Evolutionary conservation across 2,329 filamentous ascomycete species (phyloP), one percentile per base, ranked within the genome.

Genomic region (Madurella mycetomatis): DNA sequence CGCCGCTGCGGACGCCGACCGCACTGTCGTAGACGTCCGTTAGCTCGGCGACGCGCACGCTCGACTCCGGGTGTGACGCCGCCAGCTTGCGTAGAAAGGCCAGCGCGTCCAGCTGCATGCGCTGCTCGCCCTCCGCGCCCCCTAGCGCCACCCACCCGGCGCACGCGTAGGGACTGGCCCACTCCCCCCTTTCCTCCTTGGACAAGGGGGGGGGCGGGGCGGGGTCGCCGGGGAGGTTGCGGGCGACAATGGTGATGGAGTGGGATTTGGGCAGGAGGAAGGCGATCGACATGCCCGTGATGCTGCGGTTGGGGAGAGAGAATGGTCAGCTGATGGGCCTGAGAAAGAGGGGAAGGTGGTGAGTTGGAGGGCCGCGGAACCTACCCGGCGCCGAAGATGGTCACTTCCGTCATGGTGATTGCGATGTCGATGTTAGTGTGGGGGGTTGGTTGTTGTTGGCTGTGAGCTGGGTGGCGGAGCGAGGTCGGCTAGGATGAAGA

Each of bases 81-180:
- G 60, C 58, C 4, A 63, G 43, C 9, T 13, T 30, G 17, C 53
- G 56, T 7, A 62, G 48, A 9, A 52, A 54, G 1, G 43, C 31
- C 2, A 63, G 54, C 1, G 60, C 56, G 43, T 62, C 58, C 2
- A 64, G 54, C 51, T 69, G 68, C 64, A 70, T 68, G 51, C 60
- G 53, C 45, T 65, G 57, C 41, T 66, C 64, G 13, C 12, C 18
- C 3, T 58, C 55, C 1, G 41, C 47, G 31, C 65, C 58, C 5
- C 64, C 62, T 8, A 69, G 57, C n/a, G 51, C 54, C 15, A 52
- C 57, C 54, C 62, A 69, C 41, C 60, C 60, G 9, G 64, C 68
- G n/a, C 68, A 68, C 0, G 69, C 69, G 64, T 64, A 70, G 5
- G 66, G 68, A 48, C 66, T 69, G 1, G 66, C 64, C 66, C 67